phyloP scores from a whole-genome alignment of 441 rosid genomes.

The Populus hybrid region DNA sequence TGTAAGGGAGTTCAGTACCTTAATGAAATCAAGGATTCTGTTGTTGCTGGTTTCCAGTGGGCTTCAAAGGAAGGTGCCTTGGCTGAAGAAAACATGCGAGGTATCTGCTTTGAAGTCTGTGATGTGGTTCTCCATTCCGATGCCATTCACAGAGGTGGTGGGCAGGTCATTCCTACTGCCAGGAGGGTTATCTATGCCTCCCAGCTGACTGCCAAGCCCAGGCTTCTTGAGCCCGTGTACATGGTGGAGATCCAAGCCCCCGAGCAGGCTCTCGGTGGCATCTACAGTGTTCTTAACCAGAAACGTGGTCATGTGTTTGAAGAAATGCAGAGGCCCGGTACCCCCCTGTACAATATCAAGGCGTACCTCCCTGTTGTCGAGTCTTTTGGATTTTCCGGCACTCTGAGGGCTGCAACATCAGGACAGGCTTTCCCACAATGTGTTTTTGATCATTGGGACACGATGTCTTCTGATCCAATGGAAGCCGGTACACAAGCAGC shows the following conservation, averaged over 20 bases:
- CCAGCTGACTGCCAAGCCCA: slow-evolving; percentile 52
- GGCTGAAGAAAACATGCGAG: slow-evolving; percentile 58
- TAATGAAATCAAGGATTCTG: slow-evolving; percentile 55
- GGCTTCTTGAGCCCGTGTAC: slow-evolving; percentile 43
- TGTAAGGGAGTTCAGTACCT: slow-evolving; percentile 60
- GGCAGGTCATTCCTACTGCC: slow-evolving; percentile 55
- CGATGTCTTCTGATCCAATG: slow-evolving; percentile 46
- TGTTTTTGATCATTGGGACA: slow-evolving; percentile 51
- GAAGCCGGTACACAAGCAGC: slow-evolving; percentile 43
- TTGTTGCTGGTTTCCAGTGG: slow-evolving; percentile 60
- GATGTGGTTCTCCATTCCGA: slow-evolving; percentile 56
- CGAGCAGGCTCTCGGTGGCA: slow-evolving; percentile 44
- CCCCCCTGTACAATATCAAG: slow-evolving; percentile 42
- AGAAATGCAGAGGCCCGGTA: slow-evolving; percentile 47
- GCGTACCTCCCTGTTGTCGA: slow-evolving; percentile 49
- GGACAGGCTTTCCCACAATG: slow-evolving; percentile 47
- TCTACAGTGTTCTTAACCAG: slow-evolving; percentile 47
- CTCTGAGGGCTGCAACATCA: slow-evolving; percentile 40
- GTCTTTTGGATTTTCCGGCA: slow-evolving; percentile 40
- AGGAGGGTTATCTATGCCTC: slow-evolving; percentile 55
- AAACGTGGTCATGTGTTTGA: slow-evolving; percentile 45
- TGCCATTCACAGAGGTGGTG: slow-evolving; percentile 58
- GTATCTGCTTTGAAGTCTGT: slow-evolving; percentile 52
- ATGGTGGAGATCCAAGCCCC: slow-evolving; percentile 48
- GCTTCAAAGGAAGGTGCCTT: slow-evolving; percentile 58